These are phyloP conservation scores for Emmonsiellopsis sp. DNA, from an alignment of 2,329 filamentous ascomycete genomes.

Conservation along the genomic window DNA sequence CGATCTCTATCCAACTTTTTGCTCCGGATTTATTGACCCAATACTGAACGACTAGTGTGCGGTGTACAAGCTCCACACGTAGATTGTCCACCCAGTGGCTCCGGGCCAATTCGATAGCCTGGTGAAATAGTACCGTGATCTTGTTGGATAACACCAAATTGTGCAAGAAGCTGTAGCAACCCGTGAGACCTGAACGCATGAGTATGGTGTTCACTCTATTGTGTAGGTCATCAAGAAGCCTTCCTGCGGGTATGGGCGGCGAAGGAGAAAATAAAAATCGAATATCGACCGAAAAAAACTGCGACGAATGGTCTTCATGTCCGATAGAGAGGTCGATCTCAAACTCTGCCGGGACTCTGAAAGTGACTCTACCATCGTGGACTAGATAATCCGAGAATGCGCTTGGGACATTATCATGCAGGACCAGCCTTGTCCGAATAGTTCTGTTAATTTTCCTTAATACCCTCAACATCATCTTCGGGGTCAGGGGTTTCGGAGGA, in stretches of 20 bases:
- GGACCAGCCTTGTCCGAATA: constrained; percentile 70
- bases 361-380: constrained; percentile 79
- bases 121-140: constrained; percentile 69
- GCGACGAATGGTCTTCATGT: constrained; percentile 70
- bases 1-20: constrained; percentile 89
- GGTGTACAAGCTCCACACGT: constrained; percentile 68
- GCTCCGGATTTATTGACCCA: constrained; percentile 63
- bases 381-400: constrained; percentile 71
- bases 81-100: constrained; percentile 71
- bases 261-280: constrained; percentile 71
- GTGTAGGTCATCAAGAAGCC: constrained; percentile 59
- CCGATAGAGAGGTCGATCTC: constrained; percentile 88
- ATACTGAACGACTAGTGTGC: constrained; percentile 81
- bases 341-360: constrained; percentile 73
- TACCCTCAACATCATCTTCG: constrained; percentile 63
- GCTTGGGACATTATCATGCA: constrained; percentile 74
- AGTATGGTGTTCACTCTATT: constrained; percentile 63
- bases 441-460: constrained; percentile 75
- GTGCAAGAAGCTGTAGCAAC: constrained; percentile 80
- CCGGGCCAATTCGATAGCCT: constrained; percentile 61
- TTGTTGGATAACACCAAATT: constrained; percentile 86
- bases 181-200: constrained; percentile 58
- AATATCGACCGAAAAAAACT: constrained; percentile 92
- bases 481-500: constrained; percentile 59
- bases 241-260: constrained; percentile 52